Percentiles rank a stretch among this genome's conserved stretches.
phyloP scores from a whole-genome alignment of 2,329 filamentous ascomycete genomes.

The Aspergillus candidus region DNA sequence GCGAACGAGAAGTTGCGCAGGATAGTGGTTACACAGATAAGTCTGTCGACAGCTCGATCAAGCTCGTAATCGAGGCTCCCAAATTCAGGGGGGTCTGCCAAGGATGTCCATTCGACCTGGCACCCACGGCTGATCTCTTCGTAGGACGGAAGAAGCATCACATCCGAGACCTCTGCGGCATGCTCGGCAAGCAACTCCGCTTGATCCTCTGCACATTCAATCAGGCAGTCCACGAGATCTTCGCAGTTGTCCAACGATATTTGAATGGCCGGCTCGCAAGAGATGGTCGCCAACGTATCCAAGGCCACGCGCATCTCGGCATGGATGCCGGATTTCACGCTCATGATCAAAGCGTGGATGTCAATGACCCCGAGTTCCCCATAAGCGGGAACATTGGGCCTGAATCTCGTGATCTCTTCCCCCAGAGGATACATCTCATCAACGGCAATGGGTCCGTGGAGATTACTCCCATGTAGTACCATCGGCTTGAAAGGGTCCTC shows the following conservation, averaged over 20 bases:
- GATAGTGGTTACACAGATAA: slow-evolving; percentile 88
- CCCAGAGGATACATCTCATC: slow-evolving; percentile 59
- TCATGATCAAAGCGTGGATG: slow-evolving; percentile 80
- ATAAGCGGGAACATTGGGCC: slow-evolving; percentile 68
- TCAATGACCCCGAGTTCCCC: slow-evolving; percentile 82
- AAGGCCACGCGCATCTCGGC: slow-evolving; percentile 84
- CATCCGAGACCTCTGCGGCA: slow-evolving; percentile 78
- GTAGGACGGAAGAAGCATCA: slow-evolving; percentile 74
- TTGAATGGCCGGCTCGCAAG: slow-evolving; percentile 57
- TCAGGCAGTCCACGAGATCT: slow-evolving; percentile 77
- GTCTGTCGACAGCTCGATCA: slow-evolving; percentile 75
- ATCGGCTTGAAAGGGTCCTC: slow-evolving; percentile 44
- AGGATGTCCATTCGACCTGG: slow-evolving; percentile 62
- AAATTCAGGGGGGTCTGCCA: slow-evolving; percentile 68
- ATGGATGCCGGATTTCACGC: slow-evolving; percentile 82
- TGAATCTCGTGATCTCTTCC: slow-evolving; percentile 59
- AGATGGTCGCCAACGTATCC: slow-evolving; percentile 71
- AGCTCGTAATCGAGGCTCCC: slow-evolving; percentile 74
- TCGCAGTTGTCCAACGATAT: slow-evolving; percentile 71
- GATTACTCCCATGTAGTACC: slow-evolving; percentile 45
- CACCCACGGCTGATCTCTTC: slow-evolving; percentile 82
- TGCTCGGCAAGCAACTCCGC: slow-evolving; percentile 78
- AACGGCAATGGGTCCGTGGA: slow-evolving; percentile 68
- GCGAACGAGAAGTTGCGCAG: slow-evolving; percentile 87
- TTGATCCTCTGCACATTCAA: slow-evolving; percentile 89